Percentiles rank a stretch among this genome's conserved stretches.
phyloP scores from a whole-genome alignment of 768 basidiomycete species.

The Termitomyces sp. region DNA sequence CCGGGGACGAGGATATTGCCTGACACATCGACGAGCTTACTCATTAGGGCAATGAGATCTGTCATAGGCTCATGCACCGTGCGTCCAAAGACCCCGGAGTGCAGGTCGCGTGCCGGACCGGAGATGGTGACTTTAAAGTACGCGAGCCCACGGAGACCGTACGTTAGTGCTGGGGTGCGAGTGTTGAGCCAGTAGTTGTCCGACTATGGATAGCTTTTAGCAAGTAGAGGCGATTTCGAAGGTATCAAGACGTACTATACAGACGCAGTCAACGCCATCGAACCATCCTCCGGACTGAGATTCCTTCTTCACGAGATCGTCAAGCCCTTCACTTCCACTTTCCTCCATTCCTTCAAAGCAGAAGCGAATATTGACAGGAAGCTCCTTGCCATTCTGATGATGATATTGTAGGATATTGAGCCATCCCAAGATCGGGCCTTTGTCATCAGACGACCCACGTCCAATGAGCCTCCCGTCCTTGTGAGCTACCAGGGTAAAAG shows the following conservation, averaged over 20 bases:
- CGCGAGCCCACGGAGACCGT: conserved; percentile 82
- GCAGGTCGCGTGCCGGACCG: conserved; percentile 85
- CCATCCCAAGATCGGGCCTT: conserved; percentile 88
- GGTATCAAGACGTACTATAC: conserved; percentile 60
- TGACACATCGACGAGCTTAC: conserved; percentile 72
- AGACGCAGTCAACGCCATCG: conserved; percentile 85
- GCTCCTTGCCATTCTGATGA: conserved; percentile 52
- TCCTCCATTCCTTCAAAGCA: conserved; percentile 99
- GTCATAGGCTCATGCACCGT: conserved; percentile 93
- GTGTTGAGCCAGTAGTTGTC: conserved; percentile 95
- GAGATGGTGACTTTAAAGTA: conserved; percentile 83
- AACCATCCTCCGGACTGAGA: conserved; percentile 75
- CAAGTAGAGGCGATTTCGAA: not conserved
- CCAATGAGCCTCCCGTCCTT: conserved; percentile 65
- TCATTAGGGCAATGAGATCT: conserved; percentile 80
- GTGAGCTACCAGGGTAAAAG: conserved; percentile 64
- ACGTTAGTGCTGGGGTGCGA: conserved; percentile 77
- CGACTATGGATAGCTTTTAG: conserved; percentile 39
- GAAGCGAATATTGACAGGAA: conserved; percentile 88
- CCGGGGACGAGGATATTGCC: conserved; percentile 91
- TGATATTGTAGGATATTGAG: conserved; percentile 89
- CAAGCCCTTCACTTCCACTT: conserved; percentile 86
- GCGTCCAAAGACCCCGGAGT: conserved; percentile 85
- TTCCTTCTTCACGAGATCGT: conserved; percentile 80
- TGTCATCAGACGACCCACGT: conserved; percentile 88